These are phyloP conservation scores for Eucalyptus curtisii DNA, from an alignment of 345 rosid species.

Conservation along the genomic window DNA sequence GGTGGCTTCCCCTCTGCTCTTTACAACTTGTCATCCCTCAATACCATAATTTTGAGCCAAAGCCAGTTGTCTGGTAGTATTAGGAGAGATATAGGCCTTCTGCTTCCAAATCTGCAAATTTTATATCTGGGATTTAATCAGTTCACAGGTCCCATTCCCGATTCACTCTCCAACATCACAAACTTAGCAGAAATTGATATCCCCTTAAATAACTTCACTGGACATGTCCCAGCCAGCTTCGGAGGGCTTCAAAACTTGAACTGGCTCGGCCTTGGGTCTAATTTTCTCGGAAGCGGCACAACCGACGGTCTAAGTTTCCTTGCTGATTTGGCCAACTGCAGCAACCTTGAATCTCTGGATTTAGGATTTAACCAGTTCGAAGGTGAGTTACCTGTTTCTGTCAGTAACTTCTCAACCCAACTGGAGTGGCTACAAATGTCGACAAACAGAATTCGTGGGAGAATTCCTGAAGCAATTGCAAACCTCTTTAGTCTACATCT, in stretches of 20 bases:
- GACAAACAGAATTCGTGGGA: not conserved
- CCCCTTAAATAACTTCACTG: not conserved
- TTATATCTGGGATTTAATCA: not conserved
- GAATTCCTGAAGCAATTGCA: not conserved
- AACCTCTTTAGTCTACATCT: not conserved
- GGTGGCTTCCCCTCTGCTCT: constrained; percentile 2
- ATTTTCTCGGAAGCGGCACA: not conserved
- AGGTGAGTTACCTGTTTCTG: not conserved
- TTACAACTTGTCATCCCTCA: constrained; percentile 2
- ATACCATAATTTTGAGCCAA: not conserved
- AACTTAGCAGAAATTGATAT: not conserved
- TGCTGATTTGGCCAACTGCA: not conserved
- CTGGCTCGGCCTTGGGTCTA: not conserved
- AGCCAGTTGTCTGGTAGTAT: not conserved
- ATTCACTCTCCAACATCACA: not conserved
- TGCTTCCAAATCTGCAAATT: not conserved
- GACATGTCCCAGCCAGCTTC: too few species aligned
- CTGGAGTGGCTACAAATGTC: not conserved
- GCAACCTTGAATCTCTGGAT: not conserved
- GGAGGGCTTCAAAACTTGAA: not conserved
- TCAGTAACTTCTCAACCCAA: not conserved
- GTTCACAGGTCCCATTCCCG: not conserved
- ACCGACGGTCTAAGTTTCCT: not conserved
- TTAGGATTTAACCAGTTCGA: not conserved
- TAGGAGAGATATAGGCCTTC: not conserved